Evolutionary conservation across 1,284 basidiomycete species (phyloP).

Genomic region (Athelia psychrophila): DNA sequence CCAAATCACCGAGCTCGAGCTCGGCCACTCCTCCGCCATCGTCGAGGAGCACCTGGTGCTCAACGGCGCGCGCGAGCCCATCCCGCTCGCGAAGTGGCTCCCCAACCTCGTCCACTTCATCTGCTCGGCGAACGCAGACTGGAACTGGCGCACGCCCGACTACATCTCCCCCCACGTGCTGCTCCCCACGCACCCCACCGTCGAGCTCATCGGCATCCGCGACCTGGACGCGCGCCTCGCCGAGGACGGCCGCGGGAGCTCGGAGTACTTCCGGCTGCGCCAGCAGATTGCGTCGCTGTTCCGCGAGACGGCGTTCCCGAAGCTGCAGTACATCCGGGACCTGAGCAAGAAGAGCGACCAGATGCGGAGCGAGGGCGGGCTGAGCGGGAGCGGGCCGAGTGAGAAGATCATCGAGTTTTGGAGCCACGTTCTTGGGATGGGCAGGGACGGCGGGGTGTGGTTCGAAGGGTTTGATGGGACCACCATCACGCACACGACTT

Average conservation of each 20-base stretch:
- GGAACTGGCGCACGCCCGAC: slow-evolving; percentile 75
- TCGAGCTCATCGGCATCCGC: slow-evolving; percentile 68
- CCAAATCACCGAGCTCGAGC: slow-evolving; percentile 60
- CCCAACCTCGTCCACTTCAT: slow-evolving; percentile 67
- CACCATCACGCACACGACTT: slow-evolving; percentile 32
- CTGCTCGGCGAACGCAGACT: slow-evolving; percentile 70
- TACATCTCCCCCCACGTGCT: slow-evolving; percentile 78
- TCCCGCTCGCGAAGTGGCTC: slow-evolving; percentile 59
- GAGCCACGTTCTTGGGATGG: slow-evolving; percentile 43
- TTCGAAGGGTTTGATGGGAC: slow-evolving; percentile 53
- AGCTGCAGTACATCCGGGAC: slow-evolving; percentile 59
- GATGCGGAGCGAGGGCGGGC: slow-evolving; percentile 25
- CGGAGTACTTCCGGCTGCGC: slow-evolving; percentile 60
- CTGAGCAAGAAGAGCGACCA: slow-evolving; percentile 43
- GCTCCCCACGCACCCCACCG: slow-evolving; percentile 55
- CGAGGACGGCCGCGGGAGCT: slow-evolving; percentile 31
- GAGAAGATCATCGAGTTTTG: slow-evolving; percentile 45
- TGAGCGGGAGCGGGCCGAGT: slow-evolving; percentile 4
- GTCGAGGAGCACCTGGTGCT: slow-evolving; percentile 62
- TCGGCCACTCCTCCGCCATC: slow-evolving; percentile 64
- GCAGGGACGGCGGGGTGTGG: slow-evolving; percentile 47
- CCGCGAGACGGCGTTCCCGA: slow-evolving; percentile 58
- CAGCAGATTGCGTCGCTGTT: slow-evolving; percentile 63
- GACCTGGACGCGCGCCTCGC: slow-evolving; percentile 63
- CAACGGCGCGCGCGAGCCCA: slow-evolving; percentile 32